Evolutionary conservation across 805 yeast genomes (phyloP), one percentile per base, ranked within the genome.

Genomic region (Spencermartinsiella europaea): DNA sequence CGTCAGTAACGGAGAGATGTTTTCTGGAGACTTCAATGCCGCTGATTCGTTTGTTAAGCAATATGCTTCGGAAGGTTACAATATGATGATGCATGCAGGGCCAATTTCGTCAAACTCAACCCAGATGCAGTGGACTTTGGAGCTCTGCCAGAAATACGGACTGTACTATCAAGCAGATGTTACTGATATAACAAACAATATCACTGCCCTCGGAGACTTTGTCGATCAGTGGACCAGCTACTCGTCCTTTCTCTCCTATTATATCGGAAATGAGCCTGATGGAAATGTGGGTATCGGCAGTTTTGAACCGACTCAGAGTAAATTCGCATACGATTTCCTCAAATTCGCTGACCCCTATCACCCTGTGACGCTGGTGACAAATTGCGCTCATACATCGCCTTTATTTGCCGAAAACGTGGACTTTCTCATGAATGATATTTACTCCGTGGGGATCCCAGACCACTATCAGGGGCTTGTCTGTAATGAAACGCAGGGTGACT

Each of bases 241-340:
- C 19, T 40, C 48, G 16, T 45, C 48, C 14, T 45, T 45, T 21
- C 25, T 45, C 21, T 45, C 48, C 2, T 45, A 45, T 21, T 45
- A 45, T 19, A 45, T 45, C 19, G 48, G 48, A 22, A 45, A 45
- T 27, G 48, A 45, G 39, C 48, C 48, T 3, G 48, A 45, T 40
- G 48, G 48, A 33, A 45, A 45, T 35, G 33, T 42, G 15, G 48
- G 48, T 20, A 42, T 45, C 21, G 48, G 48, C 7, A 39, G 44
- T 22, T 45, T 45, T 20, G 48, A 45, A 31, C 48, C 48, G 2
- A 28, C 36, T 8, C 44, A 45, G 19, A 14, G 34, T 3, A 21
- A 31, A 21, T 8, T 38, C 14, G 48, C 48, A 8, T 40, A 45
- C 25, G 43, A 45, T 15, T 44, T 45, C 33, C 12, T 45, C 15